Evolutionary conservation across 2,329 filamentous ascomycete species (phyloP).

Genomic region (Raffaelea albimanens): DNA sequence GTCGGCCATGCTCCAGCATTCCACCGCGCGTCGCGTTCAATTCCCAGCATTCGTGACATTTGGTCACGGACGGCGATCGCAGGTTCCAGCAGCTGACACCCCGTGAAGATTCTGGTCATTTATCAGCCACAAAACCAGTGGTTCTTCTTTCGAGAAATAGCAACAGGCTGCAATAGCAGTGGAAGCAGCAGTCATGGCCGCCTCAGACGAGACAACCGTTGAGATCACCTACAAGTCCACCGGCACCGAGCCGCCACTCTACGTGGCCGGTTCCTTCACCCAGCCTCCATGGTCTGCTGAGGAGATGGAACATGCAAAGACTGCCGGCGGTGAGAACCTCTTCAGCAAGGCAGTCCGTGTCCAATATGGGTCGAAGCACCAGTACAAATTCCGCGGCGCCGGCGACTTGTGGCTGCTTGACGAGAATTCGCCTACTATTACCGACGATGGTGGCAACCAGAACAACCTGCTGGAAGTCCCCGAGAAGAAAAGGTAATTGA

Average conservation of each 20-base stretch:
- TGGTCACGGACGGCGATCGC: too few species aligned
- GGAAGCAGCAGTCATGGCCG: constrained; percentile 20
- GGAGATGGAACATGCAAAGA: constrained; percentile 51
- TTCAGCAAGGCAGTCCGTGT: constrained; percentile 50
- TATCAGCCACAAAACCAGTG: too few species aligned
- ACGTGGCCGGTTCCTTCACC: constrained; percentile 60
- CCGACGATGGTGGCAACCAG: constrained; percentile 34
- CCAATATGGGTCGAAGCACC: constrained; percentile 48
- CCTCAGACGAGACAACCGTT: constrained; percentile 29
- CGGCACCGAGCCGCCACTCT: constrained; percentile 57
- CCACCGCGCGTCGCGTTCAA: too few species aligned
- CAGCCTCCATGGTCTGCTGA: constrained; percentile 55
- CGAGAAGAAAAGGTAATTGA: constrained; percentile 8
- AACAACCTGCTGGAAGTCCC: constrained; percentile 36
- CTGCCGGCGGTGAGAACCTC: constrained; percentile 41
- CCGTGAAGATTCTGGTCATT: too few species aligned
- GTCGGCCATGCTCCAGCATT: too few species aligned
- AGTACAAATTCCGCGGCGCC: constrained; percentile 66
- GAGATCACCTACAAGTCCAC: constrained; percentile 52
- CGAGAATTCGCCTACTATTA: constrained; percentile 51
- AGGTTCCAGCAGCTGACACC: too few species aligned
- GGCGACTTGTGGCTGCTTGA: constrained; percentile 64
- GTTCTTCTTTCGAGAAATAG: too few species aligned
- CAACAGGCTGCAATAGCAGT: too few species aligned
- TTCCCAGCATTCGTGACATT: too few species aligned